These are phyloP conservation scores for Coriaria nepalensis DNA, from an alignment of 306 rosid genomes.

Conservation along the genomic window DNA sequence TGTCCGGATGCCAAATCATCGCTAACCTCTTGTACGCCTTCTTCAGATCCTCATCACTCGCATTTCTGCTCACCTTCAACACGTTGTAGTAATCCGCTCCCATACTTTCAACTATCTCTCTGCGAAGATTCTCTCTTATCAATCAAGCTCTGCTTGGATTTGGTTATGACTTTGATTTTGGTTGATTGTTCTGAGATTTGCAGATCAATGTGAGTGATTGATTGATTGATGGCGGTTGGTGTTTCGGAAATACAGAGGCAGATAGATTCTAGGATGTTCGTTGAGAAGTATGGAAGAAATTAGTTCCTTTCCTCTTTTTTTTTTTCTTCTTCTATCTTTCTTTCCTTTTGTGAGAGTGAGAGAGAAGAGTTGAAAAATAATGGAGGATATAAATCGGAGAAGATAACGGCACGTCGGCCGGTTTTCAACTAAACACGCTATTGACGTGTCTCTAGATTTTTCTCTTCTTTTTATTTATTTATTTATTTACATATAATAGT, in stretches of 20 bases:
- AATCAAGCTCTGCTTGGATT: background rate
- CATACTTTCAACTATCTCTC: constrained; percentile 22
- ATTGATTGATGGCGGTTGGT: too few relatives aligned
- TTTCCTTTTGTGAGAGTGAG: background rate
- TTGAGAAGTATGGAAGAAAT: constrained; percentile 2
- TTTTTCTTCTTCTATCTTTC: too few relatives aligned
- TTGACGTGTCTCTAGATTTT: too few relatives aligned
- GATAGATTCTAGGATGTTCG: background rate
- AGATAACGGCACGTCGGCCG: constrained; percentile 12
- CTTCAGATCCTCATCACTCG: constrained; percentile 56
- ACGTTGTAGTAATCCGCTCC: constrained; percentile 58
- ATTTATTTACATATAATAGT: too few relatives aligned
- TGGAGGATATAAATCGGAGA: background rate
- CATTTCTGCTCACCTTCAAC: constrained; percentile 46
- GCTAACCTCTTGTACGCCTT: constrained; percentile 55
- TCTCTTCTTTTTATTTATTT: too few relatives aligned
- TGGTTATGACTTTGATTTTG: too few relatives aligned
- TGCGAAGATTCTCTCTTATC: background rate
- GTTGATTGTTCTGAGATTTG: too few relatives aligned
- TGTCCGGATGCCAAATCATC: constrained; percentile 73
- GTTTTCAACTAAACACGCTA: too few relatives aligned
- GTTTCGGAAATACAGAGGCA: too few relatives aligned
- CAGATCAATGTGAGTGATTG: too few relatives aligned
- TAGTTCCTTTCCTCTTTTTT: background rate
- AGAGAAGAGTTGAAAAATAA: background rate